A percentile compares a stretch with the other conserved stretches of the same genome.
Conservation (phyloP, 108 stramenopile species). For the Discostella stelligeroides region DNA sequence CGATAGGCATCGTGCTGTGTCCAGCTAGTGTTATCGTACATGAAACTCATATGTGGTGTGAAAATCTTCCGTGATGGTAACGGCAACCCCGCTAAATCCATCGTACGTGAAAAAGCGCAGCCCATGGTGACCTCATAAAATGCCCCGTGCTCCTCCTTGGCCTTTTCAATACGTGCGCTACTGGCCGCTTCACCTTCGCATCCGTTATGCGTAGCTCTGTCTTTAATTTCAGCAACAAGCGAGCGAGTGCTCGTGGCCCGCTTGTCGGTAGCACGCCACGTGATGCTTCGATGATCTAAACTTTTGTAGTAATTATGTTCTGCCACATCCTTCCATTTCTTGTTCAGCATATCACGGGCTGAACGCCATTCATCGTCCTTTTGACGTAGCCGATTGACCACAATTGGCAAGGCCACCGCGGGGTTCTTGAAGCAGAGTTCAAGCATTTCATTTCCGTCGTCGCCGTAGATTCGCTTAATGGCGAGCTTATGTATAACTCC, state of each 20-base stretch:
- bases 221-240: slow-evolving; percentile 85
- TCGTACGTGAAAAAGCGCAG: slow-evolving; percentile 41
- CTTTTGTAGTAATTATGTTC: slow-evolving; percentile 86
- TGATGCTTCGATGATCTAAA: slow-evolving; percentile 86
- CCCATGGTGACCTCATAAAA: slow-evolving; percentile 89
- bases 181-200: slow-evolving; percentile 71
- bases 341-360: slow-evolving; percentile 83
- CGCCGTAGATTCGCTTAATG: slow-evolving; percentile 95
- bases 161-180: slow-evolving; percentile 77
- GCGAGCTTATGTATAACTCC: slow-evolving; percentile 93
- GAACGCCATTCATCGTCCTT: slow-evolving; percentile 92
- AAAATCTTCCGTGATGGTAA: slow-evolving; percentile 78
- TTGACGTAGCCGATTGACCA: slow-evolving; percentile 95
- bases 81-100: slow-evolving; percentile 77
- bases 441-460: slow-evolving; percentile 90
- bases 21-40: slow-evolving; percentile 72
- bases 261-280: slow-evolving; percentile 86
- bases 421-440: slow-evolving; percentile 96
- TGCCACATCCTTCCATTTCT: slow-evolving; percentile 87
- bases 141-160: slow-evolving; percentile 84
- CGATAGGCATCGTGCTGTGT: slow-evolving; percentile 84
- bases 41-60: slow-evolving; percentile 82
- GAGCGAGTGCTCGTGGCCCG: slow-evolving; percentile 80
- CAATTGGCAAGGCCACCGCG: slow-evolving; percentile 92
- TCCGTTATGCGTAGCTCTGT: slow-evolving; percentile 78